Evolutionary conservation across 169 alveolate species (phyloP).

Genomic region (Gregarina niphandrodes): DNA sequence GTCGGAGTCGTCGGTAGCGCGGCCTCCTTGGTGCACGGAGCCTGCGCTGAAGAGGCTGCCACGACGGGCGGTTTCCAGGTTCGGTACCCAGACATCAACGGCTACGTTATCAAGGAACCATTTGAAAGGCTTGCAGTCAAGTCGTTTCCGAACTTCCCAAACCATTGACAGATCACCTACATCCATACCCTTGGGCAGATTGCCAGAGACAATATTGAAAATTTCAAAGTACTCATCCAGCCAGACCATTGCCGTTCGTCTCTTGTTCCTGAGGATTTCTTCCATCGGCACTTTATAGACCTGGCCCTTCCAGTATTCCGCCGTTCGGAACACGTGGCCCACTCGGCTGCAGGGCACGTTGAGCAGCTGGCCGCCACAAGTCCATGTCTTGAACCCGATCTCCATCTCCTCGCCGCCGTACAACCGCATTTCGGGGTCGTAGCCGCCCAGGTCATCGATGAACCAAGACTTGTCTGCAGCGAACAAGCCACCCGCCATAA

Average conservation of each 20-base stretch:
- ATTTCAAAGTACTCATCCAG: conserved; percentile 19
- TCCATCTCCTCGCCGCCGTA: conserved; percentile 32
- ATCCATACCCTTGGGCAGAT: not conserved
- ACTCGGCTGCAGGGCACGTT: conserved; percentile 22
- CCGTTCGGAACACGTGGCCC: conserved; percentile 19
- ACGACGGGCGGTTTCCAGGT: too few species aligned
- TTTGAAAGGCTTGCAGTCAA: conserved; percentile 14
- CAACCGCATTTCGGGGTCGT: conserved; percentile 17
- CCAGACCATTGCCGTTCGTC: conserved; percentile 26
- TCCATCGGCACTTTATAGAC: conserved; percentile 19
- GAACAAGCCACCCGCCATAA: conserved; percentile 32
- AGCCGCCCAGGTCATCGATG: conserved; percentile 19
- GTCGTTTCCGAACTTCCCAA: conserved; percentile 5
- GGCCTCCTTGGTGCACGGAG: too few species aligned
- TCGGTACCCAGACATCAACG: too few species aligned
- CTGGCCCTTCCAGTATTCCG: conserved; percentile 20
- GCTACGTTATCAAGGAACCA: conserved; percentile 19
- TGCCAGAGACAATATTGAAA: not conserved
- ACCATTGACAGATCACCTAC: not conserved
- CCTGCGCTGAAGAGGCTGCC: too few species aligned
- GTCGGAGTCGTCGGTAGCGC: too few species aligned
- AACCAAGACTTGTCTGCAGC: conserved; percentile 14
- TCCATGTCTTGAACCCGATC: conserved; percentile 22
- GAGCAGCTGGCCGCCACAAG: conserved; percentile 26
- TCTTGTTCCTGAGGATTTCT: conserved; percentile 17